Evolutionary conservation across 768 basidiomycete genomes (phyloP), one percentile per base, ranked within the genome.

Genomic region (Podaxis sp.): DNA sequence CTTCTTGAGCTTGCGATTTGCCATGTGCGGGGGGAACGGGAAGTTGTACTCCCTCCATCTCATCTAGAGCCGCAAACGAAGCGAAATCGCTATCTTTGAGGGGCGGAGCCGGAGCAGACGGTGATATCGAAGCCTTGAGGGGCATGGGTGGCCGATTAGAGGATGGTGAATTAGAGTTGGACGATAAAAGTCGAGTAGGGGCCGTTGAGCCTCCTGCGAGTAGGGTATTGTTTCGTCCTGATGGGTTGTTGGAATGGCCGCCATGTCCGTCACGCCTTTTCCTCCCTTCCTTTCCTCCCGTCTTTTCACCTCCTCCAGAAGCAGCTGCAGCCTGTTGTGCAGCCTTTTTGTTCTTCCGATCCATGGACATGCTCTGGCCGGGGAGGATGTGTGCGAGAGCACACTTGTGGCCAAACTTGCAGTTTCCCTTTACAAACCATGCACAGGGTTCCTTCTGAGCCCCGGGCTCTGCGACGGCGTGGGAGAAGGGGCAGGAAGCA

Each of bases 341-440:
- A 13, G 90, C 87, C 71, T 93, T 93, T 79, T 98, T 98, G 78
- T 98, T 98, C 82, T 97, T 96, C 66, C 95, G 79, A 69, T 98
- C 96, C 92, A 96, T 95, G 5, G 89, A 83, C 86, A 95, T 90
- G 69, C 82, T 88, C 76, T 98, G 94, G 7, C 95, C 96, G 0
- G 96, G 96, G 6, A 95, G 80, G 57, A 99, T 80, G 71, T 98
- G 96, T 0, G 95, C 95, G 40, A 98, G 84, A 2, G 96, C 96
- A 67, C 96, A 95, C 71, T 98, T 83, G 73, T 83, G 82, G 28
- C 81, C 81, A 64, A 84, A 83, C 69, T 84, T 84, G 71, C 82
- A 84, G 73, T 91, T 95, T 0, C 96, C 95, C 74, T 98, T 98
- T 63, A 96, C 83, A 68, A 90, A 94, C 92, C 92, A 94, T 4